Conservation (phyloP, 176 grass and related monocot genomes). For the Puccinellia tenuiflora region DNA sequence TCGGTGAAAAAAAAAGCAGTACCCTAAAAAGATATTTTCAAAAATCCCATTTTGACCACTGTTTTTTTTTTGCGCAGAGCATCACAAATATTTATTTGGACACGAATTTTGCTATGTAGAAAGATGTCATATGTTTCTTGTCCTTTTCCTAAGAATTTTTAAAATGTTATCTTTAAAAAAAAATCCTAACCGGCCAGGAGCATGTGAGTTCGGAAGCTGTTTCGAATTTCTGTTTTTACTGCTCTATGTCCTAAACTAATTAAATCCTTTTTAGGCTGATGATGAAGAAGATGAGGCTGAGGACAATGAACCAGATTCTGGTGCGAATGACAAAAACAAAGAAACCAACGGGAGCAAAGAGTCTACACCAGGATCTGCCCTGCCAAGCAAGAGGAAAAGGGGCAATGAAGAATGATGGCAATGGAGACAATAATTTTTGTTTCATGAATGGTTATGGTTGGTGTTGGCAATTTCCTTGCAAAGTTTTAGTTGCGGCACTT, state of each 20-base stretch:
- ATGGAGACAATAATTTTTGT: not conserved
- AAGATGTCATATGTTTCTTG: no score
- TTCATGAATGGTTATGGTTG: not conserved
- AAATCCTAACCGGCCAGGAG: no score
- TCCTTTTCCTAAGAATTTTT: no score
- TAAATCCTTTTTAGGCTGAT: conserved; percentile 17
- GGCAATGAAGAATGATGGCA: conserved; percentile 14
- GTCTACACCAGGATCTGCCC: not conserved
- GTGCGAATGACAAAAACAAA: not conserved
- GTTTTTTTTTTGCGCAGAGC: no score
- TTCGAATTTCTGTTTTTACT: no score
- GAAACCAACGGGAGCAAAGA: not conserved
- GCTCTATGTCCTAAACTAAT: not conserved
- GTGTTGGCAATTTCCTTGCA: not conserved
- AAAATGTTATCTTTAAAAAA: no score
- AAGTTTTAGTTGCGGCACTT: not conserved
- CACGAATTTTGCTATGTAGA: no score
- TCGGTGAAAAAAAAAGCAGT: no score
- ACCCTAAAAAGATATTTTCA: no score
- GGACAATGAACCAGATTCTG: conserved; percentile 20
- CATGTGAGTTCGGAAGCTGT: no score
- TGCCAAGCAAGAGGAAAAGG: conserved; percentile 52
- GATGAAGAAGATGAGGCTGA: conserved; percentile 26
- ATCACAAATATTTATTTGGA: no score
- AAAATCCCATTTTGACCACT: no score